Base-by-base conservation (phyloP, 208 protist species). In the Trypanosoma conorhini region DNA sequence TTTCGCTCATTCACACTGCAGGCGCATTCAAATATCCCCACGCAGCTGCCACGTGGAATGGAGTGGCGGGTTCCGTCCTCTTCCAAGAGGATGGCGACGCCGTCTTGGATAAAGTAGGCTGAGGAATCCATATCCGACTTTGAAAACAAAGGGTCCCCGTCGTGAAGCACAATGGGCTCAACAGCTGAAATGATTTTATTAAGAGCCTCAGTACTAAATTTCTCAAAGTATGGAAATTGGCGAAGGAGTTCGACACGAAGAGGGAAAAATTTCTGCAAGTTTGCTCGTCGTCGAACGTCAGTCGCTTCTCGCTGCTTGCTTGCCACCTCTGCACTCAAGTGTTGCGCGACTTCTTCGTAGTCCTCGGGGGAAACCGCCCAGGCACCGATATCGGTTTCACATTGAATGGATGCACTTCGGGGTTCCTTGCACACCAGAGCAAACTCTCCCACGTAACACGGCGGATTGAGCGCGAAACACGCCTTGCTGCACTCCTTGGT, bases 391-490 rank as follows among this genome's bases (percentile, higher is more conserved):
- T 94, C 86, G 4, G 91, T 93, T 60, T 93, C 88, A 66, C 91
- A 96, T 24, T 84, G 56, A 74, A 96, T 96, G 13, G 91, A 93
- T 40, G 91, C 91, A 21, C 80, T 92, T 22, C 91, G 80, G 35
- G 91, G 88, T 64, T 96, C 91, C 57, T 93, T 93, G 61, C 91
- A 96, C 15, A 96, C 88, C 2, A 96, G 74, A 31, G 91, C 91
- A 70, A 96, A 96, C 65, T 96, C 91, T 26, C 91, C 91, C 0
- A 93, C 91, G 74, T 96, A 96, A 72, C 87, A 92, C 0, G 91
- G 91, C 3, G 91, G 86, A n/a, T 79, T 74, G 21, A 96, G 81
- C 13, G 81, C 58, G 46, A 93, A 85, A 30, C 82, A 79, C 38
- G 85, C 86, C 44, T 70, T 91, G 7, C 87, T 88, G 68, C 89